phyloP scores from a whole-genome alignment of 176 grass and related monocot species.

The Bolboschoenus planiculmis region DNA sequence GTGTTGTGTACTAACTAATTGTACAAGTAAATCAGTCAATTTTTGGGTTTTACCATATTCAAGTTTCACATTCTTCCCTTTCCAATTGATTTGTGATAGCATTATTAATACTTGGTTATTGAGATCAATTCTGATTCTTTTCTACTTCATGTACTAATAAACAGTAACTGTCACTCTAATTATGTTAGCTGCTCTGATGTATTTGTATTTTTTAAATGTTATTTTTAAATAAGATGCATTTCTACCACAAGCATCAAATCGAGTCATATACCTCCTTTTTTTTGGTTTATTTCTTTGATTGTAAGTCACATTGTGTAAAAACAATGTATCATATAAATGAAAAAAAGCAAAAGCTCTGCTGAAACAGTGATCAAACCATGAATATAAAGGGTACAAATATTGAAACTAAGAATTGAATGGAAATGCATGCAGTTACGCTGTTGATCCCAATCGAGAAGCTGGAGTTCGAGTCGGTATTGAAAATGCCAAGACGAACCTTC shows the following conservation, averaged over 20 bases:
- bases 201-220: background rate
- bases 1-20: background rate
- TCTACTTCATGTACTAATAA: background rate
- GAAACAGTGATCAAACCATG: background rate
- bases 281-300: background rate
- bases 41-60: background rate
- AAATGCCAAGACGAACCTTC: constrained; percentile 79
- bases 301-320: background rate
- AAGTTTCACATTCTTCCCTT: background rate
- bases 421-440: background rate
- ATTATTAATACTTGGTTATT: background rate
- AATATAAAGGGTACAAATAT: background rate
- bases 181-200: background rate
- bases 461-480: constrained; percentile 55
- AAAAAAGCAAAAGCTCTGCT: background rate
- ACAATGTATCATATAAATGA: background rate
- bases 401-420: constrained; percentile 7
- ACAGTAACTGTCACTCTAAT: background rate
- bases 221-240: background rate
- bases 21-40: background rate
- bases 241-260: background rate
- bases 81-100: background rate
- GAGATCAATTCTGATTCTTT: background rate
- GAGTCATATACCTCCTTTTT: too few species aligned
- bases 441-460: constrained; percentile 18